Percentiles rank a stretch among this genome's conserved stretches.
These are phyloP conservation scores for Ascochyta viciae-villosae DNA, from an alignment of 2,329 filamentous ascomycete genomes.

Conservation along the genomic window DNA sequence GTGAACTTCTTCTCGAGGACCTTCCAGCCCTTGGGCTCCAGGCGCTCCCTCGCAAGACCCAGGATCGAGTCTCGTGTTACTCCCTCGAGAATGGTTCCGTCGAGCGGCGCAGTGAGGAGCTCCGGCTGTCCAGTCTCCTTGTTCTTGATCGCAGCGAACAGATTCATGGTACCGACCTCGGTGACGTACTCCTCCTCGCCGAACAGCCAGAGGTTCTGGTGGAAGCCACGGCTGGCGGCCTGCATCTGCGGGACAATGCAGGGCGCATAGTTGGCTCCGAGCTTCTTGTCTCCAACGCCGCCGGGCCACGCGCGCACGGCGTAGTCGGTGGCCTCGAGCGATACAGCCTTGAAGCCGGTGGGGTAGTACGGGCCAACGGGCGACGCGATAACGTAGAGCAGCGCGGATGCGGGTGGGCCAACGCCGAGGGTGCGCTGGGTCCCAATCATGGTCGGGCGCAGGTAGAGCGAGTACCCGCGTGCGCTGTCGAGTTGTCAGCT, in stretches of 20 bases:
- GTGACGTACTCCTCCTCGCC: slow-evolving; percentile 95
- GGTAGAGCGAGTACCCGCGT: slow-evolving; percentile 91
- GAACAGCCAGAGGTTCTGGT: slow-evolving; percentile 98
- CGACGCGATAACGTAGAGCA: slow-evolving; percentile 94
- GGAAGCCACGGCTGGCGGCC: slow-evolving; percentile 88
- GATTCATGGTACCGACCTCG: slow-evolving; percentile 98
- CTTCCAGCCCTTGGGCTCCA: slow-evolving; percentile 86
- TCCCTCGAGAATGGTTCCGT: slow-evolving; percentile 95
- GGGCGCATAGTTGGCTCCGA: slow-evolving; percentile 98
- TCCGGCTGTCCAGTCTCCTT: slow-evolving; percentile 90
- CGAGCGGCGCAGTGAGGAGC: slow-evolving; percentile 91
- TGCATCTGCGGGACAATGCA: slow-evolving; percentile 96
- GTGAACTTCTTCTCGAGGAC: slow-evolving; percentile 89
- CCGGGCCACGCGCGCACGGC: slow-evolving; percentile 97
- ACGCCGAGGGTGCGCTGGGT: slow-evolving; percentile 95
- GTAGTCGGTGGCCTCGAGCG: slow-evolving; percentile 94
- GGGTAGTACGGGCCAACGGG: slow-evolving; percentile 98
- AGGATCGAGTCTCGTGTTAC: slow-evolving; percentile 93
- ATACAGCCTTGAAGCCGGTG: slow-evolving; percentile 96
- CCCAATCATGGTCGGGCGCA: slow-evolving; percentile 95
- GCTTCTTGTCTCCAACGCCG: slow-evolving; percentile 96
- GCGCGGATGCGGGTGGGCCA: slow-evolving; percentile 85
- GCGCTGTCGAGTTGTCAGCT: slow-evolving; percentile 46
- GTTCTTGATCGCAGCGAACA: slow-evolving; percentile 86
- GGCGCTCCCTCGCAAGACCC: slow-evolving; percentile 80